Evolutionary conservation across 106 monocot species (phyloP).

Genomic region (Allium fistulosum): DNA sequence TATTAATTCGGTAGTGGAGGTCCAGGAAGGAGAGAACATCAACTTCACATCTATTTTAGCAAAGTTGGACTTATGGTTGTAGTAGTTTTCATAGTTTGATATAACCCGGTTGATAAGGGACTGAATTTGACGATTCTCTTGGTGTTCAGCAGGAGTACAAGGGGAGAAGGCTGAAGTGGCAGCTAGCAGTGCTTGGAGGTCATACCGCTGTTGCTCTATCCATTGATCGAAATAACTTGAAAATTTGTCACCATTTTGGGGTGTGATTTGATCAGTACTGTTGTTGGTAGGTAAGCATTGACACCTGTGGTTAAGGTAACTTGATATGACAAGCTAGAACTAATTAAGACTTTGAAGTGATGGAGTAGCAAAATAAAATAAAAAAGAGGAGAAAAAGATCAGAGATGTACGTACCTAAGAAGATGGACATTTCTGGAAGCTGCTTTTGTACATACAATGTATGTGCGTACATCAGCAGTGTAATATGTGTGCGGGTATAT

Average conservation of each 20-base stretch:
- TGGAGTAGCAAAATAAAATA: too few species aligned
- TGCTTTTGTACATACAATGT: too few species aligned
- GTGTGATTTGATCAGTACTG: too few species aligned
- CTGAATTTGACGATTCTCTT: not conserved
- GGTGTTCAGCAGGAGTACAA: not conserved
- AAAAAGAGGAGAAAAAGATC: too few species aligned
- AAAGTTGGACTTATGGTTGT: constrained; percentile 23
- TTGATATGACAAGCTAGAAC: too few species aligned
- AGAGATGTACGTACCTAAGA: too few species aligned
- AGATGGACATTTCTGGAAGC: too few species aligned
- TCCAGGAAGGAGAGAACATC: constrained; percentile 59
- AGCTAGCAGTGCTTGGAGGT: not conserved
- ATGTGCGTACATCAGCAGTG: too few species aligned
- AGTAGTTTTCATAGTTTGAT: constrained; percentile 60
- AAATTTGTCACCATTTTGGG: not conserved
- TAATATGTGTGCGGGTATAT: too few species aligned
- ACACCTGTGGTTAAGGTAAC: too few species aligned
- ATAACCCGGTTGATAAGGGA: constrained; percentile 30
- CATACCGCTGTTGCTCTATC: not conserved
- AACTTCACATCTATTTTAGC: constrained; percentile 32
- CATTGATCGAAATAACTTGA: not conserved
- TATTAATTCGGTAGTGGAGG: constrained; percentile 52
- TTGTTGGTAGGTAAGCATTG: too few species aligned
- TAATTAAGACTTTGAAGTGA: too few species aligned
- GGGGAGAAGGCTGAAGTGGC: not conserved